Conservation (phyloP, 78 protist species). For the Monocercomonoides exilis region DNA sequence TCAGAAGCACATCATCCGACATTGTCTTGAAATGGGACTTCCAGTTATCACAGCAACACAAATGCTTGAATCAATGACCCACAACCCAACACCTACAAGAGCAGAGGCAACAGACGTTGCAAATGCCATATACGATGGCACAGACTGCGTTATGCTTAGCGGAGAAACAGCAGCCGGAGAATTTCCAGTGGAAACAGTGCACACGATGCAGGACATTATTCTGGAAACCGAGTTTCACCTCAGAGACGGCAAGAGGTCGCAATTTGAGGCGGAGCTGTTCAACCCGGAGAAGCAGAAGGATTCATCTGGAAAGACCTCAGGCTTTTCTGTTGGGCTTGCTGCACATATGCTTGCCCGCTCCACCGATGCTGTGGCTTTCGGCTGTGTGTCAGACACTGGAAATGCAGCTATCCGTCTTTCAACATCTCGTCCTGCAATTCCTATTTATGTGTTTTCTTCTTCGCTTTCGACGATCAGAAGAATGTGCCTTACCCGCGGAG, state of each 20-base stretch:
- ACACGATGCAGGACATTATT: slow-evolving; percentile 38
- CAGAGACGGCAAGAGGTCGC: background rate
- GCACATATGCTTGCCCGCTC: slow-evolving; percentile 25
- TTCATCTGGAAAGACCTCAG: slow-evolving; percentile 1
- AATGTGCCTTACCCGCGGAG: background rate
- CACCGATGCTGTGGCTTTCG: slow-evolving; percentile 4
- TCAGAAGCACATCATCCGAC: slow-evolving; percentile 75
- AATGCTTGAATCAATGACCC: slow-evolving; percentile 80
- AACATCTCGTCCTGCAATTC: background rate
- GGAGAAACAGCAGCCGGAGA: slow-evolving; percentile 59
- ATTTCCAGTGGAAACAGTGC: slow-evolving; percentile 37
- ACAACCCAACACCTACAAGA: slow-evolving; percentile 74
- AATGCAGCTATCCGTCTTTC: background rate
- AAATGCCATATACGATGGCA: slow-evolving; percentile 80
- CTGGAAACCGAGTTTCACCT: slow-evolving; percentile 28
- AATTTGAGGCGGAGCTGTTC: background rate
- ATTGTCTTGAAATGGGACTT: slow-evolving; percentile 65
- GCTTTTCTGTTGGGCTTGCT: background rate
- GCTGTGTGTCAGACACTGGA: slow-evolving; percentile 30
- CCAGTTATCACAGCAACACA: slow-evolving; percentile 89
- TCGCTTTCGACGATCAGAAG: background rate
- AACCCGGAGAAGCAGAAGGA: background rate
- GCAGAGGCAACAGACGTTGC: slow-evolving; percentile 90
- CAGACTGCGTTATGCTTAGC: slow-evolving; percentile 81
- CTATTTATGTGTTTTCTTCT: background rate